Conservation (phyloP, 208 protist species). For the Wallacemonas sp. region DNA sequence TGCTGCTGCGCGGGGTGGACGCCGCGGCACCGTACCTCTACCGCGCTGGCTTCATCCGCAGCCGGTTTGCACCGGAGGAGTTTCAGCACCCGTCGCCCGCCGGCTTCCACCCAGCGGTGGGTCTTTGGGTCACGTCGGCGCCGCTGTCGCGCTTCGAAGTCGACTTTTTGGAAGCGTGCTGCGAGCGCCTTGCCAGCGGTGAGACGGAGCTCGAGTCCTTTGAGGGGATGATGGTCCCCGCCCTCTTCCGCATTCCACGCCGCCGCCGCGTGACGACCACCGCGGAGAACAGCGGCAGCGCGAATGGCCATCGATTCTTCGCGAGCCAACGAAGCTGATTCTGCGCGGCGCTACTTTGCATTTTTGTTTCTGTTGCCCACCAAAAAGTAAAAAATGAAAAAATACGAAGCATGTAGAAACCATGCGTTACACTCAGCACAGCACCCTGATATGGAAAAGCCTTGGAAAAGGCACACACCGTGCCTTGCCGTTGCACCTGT, state of each 20-base stretch:
- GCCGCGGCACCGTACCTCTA: conserved; percentile 62
- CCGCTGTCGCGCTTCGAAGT: conserved; percentile 73
- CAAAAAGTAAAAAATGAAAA: neutral
- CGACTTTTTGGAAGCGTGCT: conserved; percentile 89
- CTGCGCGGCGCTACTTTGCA: neutral
- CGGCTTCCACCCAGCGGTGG: conserved; percentile 16
- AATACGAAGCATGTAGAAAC: neutral
- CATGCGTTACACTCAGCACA: too few species aligned
- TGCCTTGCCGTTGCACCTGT: too few species aligned
- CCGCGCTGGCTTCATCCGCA: conserved; percentile 78
- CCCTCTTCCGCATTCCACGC: conserved; percentile 78
- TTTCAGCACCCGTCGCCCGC: neutral
- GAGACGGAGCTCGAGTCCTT: conserved; percentile 42
- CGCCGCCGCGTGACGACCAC: conserved; percentile 27
- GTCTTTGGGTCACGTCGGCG: conserved; percentile 68
- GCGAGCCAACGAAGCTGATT: neutral
- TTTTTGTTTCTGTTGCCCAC: conserved; percentile 17
- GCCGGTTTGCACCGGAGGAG: conserved; percentile 32
- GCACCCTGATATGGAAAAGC: too few species aligned
- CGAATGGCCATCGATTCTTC: neutral
- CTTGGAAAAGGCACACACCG: too few species aligned
- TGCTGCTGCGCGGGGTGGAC: conserved; percentile 74
- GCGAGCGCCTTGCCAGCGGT: conserved; percentile 62
- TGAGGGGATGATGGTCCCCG: conserved; percentile 59
- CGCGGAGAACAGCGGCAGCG: neutral